These are phyloP conservation scores for Globisporangium alternatum DNA, from an alignment of 352 stramenopile species.

Conservation along the genomic window DNA sequence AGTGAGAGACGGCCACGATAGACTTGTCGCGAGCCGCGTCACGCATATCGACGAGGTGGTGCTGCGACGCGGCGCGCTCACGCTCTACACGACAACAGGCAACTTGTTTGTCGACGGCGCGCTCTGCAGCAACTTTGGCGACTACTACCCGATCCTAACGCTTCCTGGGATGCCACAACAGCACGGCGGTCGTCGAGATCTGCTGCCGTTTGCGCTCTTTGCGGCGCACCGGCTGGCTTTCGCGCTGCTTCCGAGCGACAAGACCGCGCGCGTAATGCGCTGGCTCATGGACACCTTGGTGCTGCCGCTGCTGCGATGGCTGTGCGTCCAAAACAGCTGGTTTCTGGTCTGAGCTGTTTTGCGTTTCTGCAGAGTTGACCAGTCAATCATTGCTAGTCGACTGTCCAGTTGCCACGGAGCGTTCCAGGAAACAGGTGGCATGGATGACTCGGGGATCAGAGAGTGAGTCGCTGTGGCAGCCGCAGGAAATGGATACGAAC, in stretches of 20 bases:
- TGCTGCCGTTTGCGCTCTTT: slow-evolving; percentile 48
- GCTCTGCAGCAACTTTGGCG: slow-evolving; percentile 78
- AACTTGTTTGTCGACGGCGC: slow-evolving; percentile 65
- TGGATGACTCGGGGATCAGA: neutral
- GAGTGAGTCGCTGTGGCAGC: neutral
- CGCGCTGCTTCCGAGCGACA: slow-evolving; percentile 39
- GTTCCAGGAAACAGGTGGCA: neutral
- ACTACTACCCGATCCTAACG: slow-evolving; percentile 49
- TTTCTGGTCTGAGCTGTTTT: neutral
- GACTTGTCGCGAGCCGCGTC: slow-evolving; percentile 21
- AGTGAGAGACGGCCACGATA: neutral
- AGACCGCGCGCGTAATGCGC: slow-evolving; percentile 39
- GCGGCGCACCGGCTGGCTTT: slow-evolving; percentile 45
- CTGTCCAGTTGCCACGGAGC: neutral
- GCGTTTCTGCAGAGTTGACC: neutral
- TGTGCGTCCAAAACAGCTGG: slow-evolving; percentile 1
- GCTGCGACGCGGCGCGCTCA: slow-evolving; percentile 33
- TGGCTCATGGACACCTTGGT: slow-evolving; percentile 44
- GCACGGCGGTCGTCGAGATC: slow-evolving; percentile 26
- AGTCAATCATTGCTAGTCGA: neutral
- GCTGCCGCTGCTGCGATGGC: slow-evolving; percentile 34
- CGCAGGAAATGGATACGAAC: slow-evolving; percentile 2
- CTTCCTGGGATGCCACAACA: slow-evolving; percentile 5
- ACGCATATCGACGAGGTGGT: slow-evolving; percentile 22
- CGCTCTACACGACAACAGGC: slow-evolving; percentile 64